Base-by-base conservation (phyloP, 148 eudicot species). In the Simmondsia chinensis region DNA sequence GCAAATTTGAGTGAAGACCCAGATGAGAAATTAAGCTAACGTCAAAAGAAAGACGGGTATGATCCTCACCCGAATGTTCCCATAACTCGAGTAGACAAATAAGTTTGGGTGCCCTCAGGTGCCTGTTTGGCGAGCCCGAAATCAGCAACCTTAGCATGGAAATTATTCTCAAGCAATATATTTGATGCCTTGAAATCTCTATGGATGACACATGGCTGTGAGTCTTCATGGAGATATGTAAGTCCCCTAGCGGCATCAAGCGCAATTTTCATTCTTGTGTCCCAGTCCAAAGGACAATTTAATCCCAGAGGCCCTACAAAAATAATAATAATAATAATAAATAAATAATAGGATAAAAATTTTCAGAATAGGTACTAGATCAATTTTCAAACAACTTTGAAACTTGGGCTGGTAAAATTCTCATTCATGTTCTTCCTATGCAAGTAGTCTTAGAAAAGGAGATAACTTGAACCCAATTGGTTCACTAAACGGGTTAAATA, bases 41-140 rank as follows among this genome's bases (percentile, higher is more conserved):
- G 39, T 20, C 33, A 48, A 32, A 24, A 48, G 20, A 50, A 49
- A 37, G 33, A 35, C 16, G 30, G 17, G 16, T 14, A 54, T n/a
- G n/a, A n/a, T n/a, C n/a, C 97, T 79, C 48, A 85, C 95, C 97
- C 97, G 50, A 89, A 89, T 52, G 97, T 89, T 59, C 95, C 97
- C 95, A 89, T 85, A 43, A 89, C 95, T 44, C 97, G 80, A 23
- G 95, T 89, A 40, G 97, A 81, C 64, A 89, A 48, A 68, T 81
- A 76, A 50, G 66, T 89, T 39, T 67, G 59, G 56, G 77, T 58
- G 72, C 95, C 97, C 72, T 89, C 97, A 29, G 95, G 93, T 3
- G 95, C 97, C 61, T 66, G 95, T 58, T 85, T 84, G 24, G 97
- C 97, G 42, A 89, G 85, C 61, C 97, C 95, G 49, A 89, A 84